Evolutionary conservation across 148 eudicot species (phyloP), one percentile per base, ranked within the genome.

Genomic region (Nepenthes mirabilis): DNA sequence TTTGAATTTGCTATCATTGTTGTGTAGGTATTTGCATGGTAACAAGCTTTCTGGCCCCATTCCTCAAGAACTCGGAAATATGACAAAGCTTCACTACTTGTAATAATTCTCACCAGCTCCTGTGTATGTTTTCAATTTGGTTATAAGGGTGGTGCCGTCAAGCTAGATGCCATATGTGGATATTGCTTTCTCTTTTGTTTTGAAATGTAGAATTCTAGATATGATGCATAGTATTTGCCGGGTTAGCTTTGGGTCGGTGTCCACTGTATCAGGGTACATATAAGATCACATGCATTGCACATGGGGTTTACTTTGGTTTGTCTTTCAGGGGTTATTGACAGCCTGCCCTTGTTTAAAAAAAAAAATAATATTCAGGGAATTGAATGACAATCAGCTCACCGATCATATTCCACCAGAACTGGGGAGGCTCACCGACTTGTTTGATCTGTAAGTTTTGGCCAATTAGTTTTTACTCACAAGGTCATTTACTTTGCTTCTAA

Each of bases 41-140:
- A 94, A 94, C 82, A 84, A 75, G 77, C 74, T 94, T 43, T 77
- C 81, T 57, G 99, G 99, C 6, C 62, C 97, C 52, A 78, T 94
- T 63, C 95, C 97, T 47, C 84, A 93, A 12, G 95, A 94, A 82
- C 97, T 94, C 1, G 99, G 99, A 62, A 94, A 94, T 72, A 94
- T 94, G 99, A 61, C 97, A 34, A 94, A 83, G 57, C 97, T 94
- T 36, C 99, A 94, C 75, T 94, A 89, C 63, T 73, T 94, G 99
- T 94, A 86, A 35, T 35, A 49, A 49, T 2, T n/a, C 13, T 49
- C 14, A 10, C 14, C 2, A 49, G 14, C 55, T 3, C 40, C 36
- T 35, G 33, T 34, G 12, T 53, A 48, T 59, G 52, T 14, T 1
- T 43, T 61, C 33, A 9, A 32, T 54, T n/a, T 49, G 52, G 6